Evolutionary conservation across 768 basidiomycete genomes (phyloP).

Genomic region (Mycena latifolia): DNA sequence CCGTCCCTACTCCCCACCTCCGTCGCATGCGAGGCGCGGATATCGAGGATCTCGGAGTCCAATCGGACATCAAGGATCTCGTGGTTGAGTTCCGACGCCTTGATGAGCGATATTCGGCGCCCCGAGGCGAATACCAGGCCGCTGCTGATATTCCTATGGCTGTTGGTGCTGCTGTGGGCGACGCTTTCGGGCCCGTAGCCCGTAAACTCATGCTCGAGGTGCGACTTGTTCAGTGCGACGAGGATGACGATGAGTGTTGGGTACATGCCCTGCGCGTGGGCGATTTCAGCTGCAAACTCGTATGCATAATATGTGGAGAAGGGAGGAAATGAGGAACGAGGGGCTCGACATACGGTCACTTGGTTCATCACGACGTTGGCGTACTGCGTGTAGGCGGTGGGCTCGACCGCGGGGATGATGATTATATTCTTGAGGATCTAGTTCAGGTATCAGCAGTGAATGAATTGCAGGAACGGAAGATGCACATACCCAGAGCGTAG

Average conservation of each 20-base stretch:
- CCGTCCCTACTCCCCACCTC: too few species aligned
- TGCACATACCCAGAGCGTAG: constrained; percentile 21
- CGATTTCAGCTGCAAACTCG: too few species aligned
- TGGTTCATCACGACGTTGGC: constrained; percentile 6
- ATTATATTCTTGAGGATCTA: constrained; percentile 14
- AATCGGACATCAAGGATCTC: too few species aligned
- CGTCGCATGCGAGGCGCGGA: too few species aligned
- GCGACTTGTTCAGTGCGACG: constrained; percentile 22
- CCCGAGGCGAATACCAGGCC: too few species aligned
- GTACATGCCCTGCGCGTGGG: constrained; percentile 19
- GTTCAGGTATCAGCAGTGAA: constrained; percentile 3
- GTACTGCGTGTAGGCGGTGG: constrained; percentile 6
- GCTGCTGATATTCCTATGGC: too few species aligned
- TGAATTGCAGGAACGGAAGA: background rate
- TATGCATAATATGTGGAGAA: too few species aligned
- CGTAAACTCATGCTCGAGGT: constrained; percentile 25
- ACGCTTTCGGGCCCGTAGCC: too few species aligned
- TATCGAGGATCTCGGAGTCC: too few species aligned
- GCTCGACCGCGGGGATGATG: background rate
- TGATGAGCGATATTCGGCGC: too few species aligned
- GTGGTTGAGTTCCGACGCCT: too few species aligned
- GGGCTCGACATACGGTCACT: constrained; percentile 8
- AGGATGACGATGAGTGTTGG: constrained; percentile 23
- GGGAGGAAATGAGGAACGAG: background rate
- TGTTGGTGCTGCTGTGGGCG: too few species aligned